Conservation (phyloP, 164 flowering plant species). For the Aristolochia contorta region DNA sequence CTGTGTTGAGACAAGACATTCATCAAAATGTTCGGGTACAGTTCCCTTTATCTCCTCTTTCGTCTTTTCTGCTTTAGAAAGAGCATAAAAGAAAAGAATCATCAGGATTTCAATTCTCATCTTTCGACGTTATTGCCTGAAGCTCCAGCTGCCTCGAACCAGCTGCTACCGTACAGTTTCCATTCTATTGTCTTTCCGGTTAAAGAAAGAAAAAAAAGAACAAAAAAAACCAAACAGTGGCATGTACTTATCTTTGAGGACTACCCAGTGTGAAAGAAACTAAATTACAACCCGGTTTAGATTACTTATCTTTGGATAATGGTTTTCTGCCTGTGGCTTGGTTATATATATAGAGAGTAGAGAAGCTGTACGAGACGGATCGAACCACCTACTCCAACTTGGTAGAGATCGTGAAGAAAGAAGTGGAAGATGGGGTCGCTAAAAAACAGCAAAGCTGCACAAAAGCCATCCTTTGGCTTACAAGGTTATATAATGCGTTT, state of each 20-base stretch:
- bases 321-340: too few species aligned
- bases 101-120: background rate
- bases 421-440: constrained; percentile 47
- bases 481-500: constrained; percentile 37
- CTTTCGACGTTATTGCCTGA: background rate
- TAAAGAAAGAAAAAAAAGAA: too few species aligned
- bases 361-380: constrained; percentile 37
- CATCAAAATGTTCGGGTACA: constrained; percentile 59
- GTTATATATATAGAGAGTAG: constrained; percentile 40
- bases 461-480: constrained; percentile 72
- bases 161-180: background rate
- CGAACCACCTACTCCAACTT: constrained; percentile 41
- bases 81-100: background rate
- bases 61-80: background rate
- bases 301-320: too few species aligned
- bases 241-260: too few species aligned
- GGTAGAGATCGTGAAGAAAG: constrained; percentile 64
- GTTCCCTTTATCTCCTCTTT: background rate
- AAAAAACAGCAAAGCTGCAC: constrained; percentile 46
- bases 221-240: too few species aligned
- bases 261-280: too few species aligned
- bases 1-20: constrained; percentile 74
- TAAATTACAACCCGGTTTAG: too few species aligned
- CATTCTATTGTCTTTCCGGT: too few species aligned
- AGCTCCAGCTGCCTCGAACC: background rate